Conservation (phyloP, 2,329 filamentous ascomycete species). For the Exophiala phaeomuriformis region DNA sequence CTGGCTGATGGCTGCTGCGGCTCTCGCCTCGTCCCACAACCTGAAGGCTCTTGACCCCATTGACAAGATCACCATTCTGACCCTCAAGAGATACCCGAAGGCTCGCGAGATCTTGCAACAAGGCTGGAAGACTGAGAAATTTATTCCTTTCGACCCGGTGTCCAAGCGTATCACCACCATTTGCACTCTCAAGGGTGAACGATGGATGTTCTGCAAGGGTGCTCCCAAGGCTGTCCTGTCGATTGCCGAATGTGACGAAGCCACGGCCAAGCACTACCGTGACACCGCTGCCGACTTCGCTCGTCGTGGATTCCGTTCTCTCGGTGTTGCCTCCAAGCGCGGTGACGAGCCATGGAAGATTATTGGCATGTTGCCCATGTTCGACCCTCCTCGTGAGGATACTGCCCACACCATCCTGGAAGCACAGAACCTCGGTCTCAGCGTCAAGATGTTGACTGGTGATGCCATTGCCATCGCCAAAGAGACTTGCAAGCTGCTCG, state of each 20-base stretch:
- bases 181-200: conserved; percentile 61
- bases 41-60: conserved; percentile 71
- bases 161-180: conserved; percentile 70
- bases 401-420: conserved; percentile 72
- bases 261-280: conserved; percentile 60
- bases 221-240: conserved; percentile 68
- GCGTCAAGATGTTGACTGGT: conserved; percentile 76
- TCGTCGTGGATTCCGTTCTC: conserved; percentile 70
- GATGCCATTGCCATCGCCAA: conserved; percentile 73
- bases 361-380: conserved; percentile 71
- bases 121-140: conserved; percentile 70
- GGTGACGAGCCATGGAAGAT: conserved; percentile 67
- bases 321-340: conserved; percentile 72
- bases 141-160: conserved; percentile 70
- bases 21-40: conserved; percentile 70
- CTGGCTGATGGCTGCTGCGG: conserved; percentile 78
- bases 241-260: conserved; percentile 59
- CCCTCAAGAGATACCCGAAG: conserved; percentile 68
- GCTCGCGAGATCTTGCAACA: conserved; percentile 67
- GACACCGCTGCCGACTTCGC: conserved; percentile 69
- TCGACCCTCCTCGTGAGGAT: conserved; percentile 71
- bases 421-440: conserved; percentile 67
- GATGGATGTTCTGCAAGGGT: conserved; percentile 68
- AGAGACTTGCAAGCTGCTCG: conserved; percentile 76
- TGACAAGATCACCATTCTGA: conserved; percentile 71